Percentiles rank a stretch among this genome's conserved stretches.
phyloP scores from a whole-genome alignment of 2,329 filamentous ascomycete species.

The Beauveria bassiana region DNA sequence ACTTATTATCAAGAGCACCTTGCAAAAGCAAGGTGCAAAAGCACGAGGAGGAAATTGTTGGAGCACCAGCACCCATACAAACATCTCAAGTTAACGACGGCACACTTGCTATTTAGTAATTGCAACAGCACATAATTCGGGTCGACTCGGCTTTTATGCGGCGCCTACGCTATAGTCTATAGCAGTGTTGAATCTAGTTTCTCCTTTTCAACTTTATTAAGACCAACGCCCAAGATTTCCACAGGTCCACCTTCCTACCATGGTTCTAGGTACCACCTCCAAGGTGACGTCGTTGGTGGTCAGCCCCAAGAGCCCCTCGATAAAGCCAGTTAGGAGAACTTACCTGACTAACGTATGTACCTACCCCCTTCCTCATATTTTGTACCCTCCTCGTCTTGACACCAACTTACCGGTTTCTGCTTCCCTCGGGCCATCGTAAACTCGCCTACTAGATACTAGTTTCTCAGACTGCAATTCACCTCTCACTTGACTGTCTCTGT shows the following conservation, averaged over 20 bases:
- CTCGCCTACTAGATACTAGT: not conserved
- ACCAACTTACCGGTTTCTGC: not conserved
- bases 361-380: not conserved
- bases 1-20: too few species aligned
- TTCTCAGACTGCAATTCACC: not conserved
- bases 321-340: not conserved
- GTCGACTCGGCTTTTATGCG: not conserved
- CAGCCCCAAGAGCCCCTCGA: not conserved
- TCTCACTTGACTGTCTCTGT: not conserved
- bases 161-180: not conserved
- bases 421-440: not conserved
- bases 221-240: not conserved
- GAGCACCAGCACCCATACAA: not conserved
- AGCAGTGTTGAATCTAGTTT: not conserved
- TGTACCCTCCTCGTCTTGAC: not conserved
- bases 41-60: not conserved
- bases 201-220: not conserved
- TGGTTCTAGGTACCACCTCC: not conserved
- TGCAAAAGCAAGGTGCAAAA: too few species aligned
- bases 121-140: not conserved
- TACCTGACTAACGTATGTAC: too few species aligned
- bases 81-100: not conserved
- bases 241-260: not conserved
- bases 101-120: not conserved
- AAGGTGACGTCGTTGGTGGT: conserved; percentile 1